These are phyloP conservation scores for Fusarium pseudoanthophilum DNA, from an alignment of 2,329 filamentous ascomycete species.

Conservation along the genomic window DNA sequence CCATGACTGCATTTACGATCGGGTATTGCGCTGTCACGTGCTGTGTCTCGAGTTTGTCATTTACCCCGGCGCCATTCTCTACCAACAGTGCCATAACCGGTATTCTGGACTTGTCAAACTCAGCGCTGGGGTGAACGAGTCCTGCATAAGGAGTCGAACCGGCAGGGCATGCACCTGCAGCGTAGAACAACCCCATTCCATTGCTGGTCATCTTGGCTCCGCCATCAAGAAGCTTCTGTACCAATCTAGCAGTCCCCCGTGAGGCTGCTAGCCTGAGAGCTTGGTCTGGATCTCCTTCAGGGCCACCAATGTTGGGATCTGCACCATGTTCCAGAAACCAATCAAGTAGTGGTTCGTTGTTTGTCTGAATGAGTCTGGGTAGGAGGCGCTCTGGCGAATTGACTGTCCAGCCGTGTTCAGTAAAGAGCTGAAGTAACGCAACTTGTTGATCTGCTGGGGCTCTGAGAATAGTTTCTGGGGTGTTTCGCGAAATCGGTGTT, in stretches of 20 bases:
- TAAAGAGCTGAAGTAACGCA: conserved; percentile 19
- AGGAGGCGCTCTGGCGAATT: conserved; percentile 27
- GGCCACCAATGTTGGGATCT: conserved; percentile 33
- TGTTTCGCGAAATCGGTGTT: conserved; percentile 22
- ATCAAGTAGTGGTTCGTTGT: conserved; percentile 11
- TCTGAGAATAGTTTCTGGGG: conserved; percentile 3
- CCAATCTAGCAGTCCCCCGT: conserved; percentile 5
- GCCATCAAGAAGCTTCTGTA: conserved; percentile 24
- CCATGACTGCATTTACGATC: conserved; percentile 33
- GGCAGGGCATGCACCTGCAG: conserved; percentile 20
- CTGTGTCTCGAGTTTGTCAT: conserved; percentile 8
- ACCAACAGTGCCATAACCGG: conserved; percentile 31
- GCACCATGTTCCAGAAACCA: conserved; percentile 37
- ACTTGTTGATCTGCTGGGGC: conserved; percentile 10
- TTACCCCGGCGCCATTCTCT: conserved; percentile 22
- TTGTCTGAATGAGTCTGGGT: background rate
- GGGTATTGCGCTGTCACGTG: conserved; percentile 26
- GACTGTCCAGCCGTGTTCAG: conserved; percentile 23
- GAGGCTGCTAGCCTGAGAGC: conserved; percentile 29
- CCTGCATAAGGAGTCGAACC: background rate
- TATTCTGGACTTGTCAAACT: conserved; percentile 28
- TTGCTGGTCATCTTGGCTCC: conserved; percentile 26
- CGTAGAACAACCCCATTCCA: conserved; percentile 25
- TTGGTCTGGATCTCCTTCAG: conserved; percentile 8
- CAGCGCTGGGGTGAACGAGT: background rate